Conservation (phyloP, 306 rosid genomes). For the Cucumis hystrix region DNA sequence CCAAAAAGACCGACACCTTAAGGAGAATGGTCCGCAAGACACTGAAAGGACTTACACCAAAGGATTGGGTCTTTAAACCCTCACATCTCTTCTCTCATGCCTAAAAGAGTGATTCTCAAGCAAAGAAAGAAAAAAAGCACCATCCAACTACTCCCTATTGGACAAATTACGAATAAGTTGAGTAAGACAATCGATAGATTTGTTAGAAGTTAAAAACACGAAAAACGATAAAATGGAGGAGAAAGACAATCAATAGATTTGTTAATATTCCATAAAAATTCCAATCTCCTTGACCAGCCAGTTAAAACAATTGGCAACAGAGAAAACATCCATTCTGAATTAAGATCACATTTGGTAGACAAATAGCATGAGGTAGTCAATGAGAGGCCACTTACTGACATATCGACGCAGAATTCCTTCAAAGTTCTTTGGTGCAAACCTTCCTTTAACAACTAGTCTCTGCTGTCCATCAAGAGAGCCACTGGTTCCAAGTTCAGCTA, state of each 20-base stretch:
- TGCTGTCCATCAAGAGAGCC: constrained; percentile 97
- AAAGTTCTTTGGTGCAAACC: constrained; percentile 92
- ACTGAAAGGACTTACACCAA: too few species aligned
- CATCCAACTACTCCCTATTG: too few species aligned
- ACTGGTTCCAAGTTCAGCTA: constrained; percentile 91
- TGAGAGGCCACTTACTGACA: constrained; percentile 50
- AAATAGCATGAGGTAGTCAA: background rate
- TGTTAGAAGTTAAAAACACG: background rate
- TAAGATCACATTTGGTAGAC: background rate
- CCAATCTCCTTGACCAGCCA: background rate
- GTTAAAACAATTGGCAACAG: background rate
- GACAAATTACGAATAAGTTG: too few species aligned
- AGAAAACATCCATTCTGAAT: background rate
- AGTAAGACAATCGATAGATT: too few species aligned
- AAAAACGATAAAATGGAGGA: background rate
- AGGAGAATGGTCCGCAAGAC: too few species aligned
- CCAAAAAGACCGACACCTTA: too few species aligned
- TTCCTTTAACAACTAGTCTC: constrained; percentile 88
- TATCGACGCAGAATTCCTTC: constrained; percentile 93
- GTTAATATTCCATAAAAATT: background rate
- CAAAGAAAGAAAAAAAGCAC: too few species aligned
- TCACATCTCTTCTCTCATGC: too few species aligned
- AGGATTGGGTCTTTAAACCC: too few species aligned
- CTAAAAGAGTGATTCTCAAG: too few species aligned
- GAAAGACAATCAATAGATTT: background rate